Evolutionary conservation across 192 early-diverging fungal species (phyloP), one percentile per base, ranked within the genome.

Genomic region (Chytriomyces hyalinus): DNA sequence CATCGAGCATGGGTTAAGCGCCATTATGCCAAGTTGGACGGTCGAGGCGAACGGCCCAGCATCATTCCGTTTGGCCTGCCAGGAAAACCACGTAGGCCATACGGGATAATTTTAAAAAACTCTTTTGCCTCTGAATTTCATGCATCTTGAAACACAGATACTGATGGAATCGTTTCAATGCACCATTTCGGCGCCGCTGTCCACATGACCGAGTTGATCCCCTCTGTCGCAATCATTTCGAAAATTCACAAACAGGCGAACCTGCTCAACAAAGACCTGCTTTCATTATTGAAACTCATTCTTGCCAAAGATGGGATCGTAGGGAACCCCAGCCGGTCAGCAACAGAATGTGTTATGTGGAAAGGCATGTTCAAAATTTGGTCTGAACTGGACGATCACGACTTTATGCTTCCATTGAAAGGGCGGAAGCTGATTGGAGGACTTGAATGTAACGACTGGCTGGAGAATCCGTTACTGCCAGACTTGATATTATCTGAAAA

Each of bases 381-480:
- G 87, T 15, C 61, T 5, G 68, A 61, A 13, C 62, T 87, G 13
- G 44, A 46, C 4, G 82, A 85, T 28, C 49, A 80, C 60, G 51
- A 69, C 20, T 88, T 88, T 60, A 64, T 76, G 24, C 67, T 81
- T 4, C 83, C 80, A 5, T 51, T 67, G 11, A 78, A 81, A 62
- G 75, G 66, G 17, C 65, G 73, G 9, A 80, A 78, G 9, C 57
- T 85, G 1, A 63, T 87, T 57, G 78, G 78, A 2, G 78, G 71
- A 17, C 74, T 88, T 13, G 84, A 87, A 45, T 53, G 72, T 45
- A 81, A 85, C 51, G 65, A 79, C 10, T 82, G 82, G 79, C 57
- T 86, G 59, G 80, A 83, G 22, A 89, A 89, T 78, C 86, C 86
- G 6, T 75, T 83, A 48, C 50, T 89, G 10, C 86, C 86, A 22